A percentile compares a stretch with the other conserved stretches of the same genome.
Evolutionary conservation across 2,329 filamentous ascomycete genomes (phyloP).

Genomic region (Sphaerulina vaccinii): DNA sequence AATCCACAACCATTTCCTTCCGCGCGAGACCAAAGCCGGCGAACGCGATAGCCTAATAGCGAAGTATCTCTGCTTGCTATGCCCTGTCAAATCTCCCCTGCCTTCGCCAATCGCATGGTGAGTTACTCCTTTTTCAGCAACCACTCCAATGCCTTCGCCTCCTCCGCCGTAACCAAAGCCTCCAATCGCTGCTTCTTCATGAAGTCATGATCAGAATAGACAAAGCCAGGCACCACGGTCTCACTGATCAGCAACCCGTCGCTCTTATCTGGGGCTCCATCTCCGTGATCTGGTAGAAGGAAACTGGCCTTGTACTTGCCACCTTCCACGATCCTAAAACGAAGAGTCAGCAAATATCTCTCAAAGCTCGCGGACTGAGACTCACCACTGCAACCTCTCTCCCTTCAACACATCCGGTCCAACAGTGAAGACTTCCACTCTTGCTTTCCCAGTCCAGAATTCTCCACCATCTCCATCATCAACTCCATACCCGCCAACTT

Average conservation of each 20-base stretch:
- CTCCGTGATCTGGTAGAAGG: conserved; percentile 51
- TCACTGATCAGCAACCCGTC: conserved; percentile 64
- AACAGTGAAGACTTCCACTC: conserved; percentile 64
- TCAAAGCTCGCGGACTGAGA: conserved; percentile 36
- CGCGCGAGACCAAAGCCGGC: too few relatives aligned
- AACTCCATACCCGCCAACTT: conserved; percentile 41
- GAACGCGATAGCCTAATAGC: too few relatives aligned
- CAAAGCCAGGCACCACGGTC: conserved; percentile 67
- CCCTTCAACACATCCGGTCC: conserved; percentile 57
- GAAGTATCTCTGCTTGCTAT: too few relatives aligned
- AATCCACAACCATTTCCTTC: neutral
- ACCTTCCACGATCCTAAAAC: conserved; percentile 56
- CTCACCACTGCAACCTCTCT: conserved; percentile 60
- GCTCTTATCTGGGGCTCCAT: conserved; percentile 39
- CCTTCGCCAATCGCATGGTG: too few relatives aligned
- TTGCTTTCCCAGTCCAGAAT: conserved; percentile 41
- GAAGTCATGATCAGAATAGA: conserved; percentile 67
- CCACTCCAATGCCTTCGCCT: conserved; percentile 50
- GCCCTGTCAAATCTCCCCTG: too few relatives aligned
- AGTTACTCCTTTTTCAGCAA: conserved; percentile 39
- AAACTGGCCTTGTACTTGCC: conserved; percentile 66
- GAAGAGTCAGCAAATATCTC: neutral
- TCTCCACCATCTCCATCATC: conserved; percentile 46
- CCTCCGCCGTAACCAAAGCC: conserved; percentile 53
- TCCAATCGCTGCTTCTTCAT: conserved; percentile 53